Conservation (phyloP, 306 rosid genomes). For the Macrotyloma uniflorum region DNA sequence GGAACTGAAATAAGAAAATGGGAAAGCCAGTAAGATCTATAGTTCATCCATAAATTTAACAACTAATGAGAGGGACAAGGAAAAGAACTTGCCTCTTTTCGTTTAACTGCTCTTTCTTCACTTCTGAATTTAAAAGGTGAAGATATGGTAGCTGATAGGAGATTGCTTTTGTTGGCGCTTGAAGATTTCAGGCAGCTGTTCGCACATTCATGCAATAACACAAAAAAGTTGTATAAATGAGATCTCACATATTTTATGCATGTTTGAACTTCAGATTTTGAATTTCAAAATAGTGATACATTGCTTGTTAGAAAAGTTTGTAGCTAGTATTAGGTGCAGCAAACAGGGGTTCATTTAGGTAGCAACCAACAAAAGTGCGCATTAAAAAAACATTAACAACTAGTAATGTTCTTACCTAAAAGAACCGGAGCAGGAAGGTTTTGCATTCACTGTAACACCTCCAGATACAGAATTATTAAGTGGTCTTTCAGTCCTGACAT, state of each 20-base stretch:
- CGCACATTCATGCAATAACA: conserved; percentile 17
- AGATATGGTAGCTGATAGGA: conserved; percentile 46
- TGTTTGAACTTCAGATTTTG: not conserved
- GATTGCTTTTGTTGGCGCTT: conserved; percentile 48
- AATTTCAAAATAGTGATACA: conserved; percentile 9
- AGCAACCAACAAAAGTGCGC: conserved; percentile 6
- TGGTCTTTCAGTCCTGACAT: conserved; percentile 47
- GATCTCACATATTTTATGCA: conserved; percentile 7
- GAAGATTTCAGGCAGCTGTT: conserved; percentile 58
- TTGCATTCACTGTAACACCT: conserved; percentile 42
- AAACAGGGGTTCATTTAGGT: not conserved
- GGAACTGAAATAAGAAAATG: conserved; percentile 58
- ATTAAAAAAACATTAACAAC: conserved; percentile 11
- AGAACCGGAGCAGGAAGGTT: conserved; percentile 39
- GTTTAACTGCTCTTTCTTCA: conserved; percentile 91
- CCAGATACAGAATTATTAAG: conserved; percentile 45
- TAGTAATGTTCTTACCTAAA: conserved; percentile 43
- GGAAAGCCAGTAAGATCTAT: conserved; percentile 12
- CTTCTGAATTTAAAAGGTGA: conserved; percentile 78
- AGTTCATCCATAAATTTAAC: not conserved
- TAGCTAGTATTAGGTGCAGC: conserved; percentile 18
- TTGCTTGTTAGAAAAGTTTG: not conserved
- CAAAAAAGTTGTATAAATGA: not conserved
- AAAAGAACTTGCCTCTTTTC: conserved; percentile 74
- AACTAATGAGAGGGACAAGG: conserved; percentile 10